These are phyloP conservation scores for Alternaria viburni DNA, from an alignment of 2,329 filamentous ascomycete genomes.

Conservation along the genomic window DNA sequence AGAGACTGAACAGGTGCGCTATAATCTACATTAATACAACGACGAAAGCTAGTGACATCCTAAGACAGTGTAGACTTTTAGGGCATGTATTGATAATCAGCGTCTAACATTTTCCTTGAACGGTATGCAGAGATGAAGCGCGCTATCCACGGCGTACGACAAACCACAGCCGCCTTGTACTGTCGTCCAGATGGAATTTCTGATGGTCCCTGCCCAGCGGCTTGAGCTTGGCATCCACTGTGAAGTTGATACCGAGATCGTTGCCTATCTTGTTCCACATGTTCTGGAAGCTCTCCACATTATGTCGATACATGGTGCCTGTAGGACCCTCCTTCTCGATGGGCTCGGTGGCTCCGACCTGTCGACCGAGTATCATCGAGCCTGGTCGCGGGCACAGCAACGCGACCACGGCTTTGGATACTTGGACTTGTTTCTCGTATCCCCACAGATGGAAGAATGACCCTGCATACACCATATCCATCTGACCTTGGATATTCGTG, in stretches of 20 bases:
- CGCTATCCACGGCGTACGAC: slow-evolving; percentile 27
- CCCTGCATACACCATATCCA: slow-evolving; percentile 51
- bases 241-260: slow-evolving; percentile 34
- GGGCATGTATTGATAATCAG: not conserved
- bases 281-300: slow-evolving; percentile 40
- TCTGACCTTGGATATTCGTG: slow-evolving; percentile 29
- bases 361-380: slow-evolving; percentile 60
- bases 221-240: slow-evolving; percentile 25
- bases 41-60: fast-evolving
- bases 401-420: slow-evolving; percentile 40
- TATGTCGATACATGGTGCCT: slow-evolving; percentile 41
- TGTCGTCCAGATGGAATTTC: slow-evolving; percentile 17
- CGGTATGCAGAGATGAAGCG: not conserved
- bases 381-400: slow-evolving; percentile 49
- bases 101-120: not conserved
- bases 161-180: slow-evolving; percentile 27
- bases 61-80: not conserved
- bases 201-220: slow-evolving; percentile 12
- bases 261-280: slow-evolving; percentile 50
- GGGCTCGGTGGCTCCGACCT: slow-evolving; percentile 51
- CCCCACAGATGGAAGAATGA: slow-evolving; percentile 53
- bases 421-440: slow-evolving; percentile 41
- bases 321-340: slow-evolving; percentile 22
- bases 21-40: not conserved
- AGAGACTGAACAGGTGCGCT: not conserved